These are phyloP conservation scores for Colletotrichum karsti DNA, from an alignment of 2,329 filamentous ascomycete species.

Conservation along the genomic window DNA sequence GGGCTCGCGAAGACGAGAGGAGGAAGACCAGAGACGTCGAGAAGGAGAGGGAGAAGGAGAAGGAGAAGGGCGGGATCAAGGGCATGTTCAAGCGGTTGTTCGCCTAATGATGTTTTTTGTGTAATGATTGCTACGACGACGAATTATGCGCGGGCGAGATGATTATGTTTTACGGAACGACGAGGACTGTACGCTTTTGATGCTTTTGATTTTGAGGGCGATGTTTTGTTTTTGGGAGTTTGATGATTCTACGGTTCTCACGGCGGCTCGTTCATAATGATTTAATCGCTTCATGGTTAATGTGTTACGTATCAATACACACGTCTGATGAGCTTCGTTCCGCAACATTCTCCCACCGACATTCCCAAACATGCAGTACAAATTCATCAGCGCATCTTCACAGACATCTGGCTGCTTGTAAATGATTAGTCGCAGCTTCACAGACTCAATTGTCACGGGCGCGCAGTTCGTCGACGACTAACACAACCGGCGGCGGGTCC, in stretches of 20 bases:
- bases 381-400: background rate
- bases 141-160: conserved; percentile 44
- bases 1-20: background rate
- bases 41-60: conserved; percentile 36
- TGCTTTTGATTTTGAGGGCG: background rate
- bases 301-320: background rate
- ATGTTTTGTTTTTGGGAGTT: background rate
- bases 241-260: background rate
- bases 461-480: no score
- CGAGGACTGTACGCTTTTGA: background rate
- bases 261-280: background rate
- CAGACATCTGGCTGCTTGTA: no score
- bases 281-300: conserved; percentile 8
- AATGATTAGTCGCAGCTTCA: no score
- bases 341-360: no score
- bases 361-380: no score
- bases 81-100: conserved; percentile 49
- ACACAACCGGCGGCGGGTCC: no score
- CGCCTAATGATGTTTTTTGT: conserved; percentile 29
- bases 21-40: conserved; percentile 28
- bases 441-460: no score
- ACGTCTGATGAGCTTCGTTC: background rate
- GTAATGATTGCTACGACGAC: conserved; percentile 25
- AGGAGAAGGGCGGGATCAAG: conserved; percentile 43
- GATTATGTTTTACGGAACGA: conserved; percentile 1